Percentiles rank a stretch among this genome's conserved stretches.
Evolutionary conservation across 192 early-diverging fungal genomes (phyloP).

Genomic region (Backusella tuberculispora): DNA sequence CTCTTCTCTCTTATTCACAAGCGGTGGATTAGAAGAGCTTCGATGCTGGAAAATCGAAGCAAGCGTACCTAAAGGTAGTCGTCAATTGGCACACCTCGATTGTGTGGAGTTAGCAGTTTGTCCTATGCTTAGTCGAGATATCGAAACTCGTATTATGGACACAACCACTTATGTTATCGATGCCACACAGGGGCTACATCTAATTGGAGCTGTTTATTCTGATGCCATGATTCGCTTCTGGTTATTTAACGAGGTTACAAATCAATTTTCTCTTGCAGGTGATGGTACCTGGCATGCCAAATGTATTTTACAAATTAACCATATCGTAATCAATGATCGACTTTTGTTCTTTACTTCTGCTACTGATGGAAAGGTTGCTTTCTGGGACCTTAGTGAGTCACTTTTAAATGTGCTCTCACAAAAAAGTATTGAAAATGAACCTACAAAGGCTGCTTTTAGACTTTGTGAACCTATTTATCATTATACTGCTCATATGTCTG

Average conservation of each 20-base stretch:
- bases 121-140: conserved; percentile 47
- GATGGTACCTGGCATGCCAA: conserved; percentile 58
- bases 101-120: conserved; percentile 54
- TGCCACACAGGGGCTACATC: conserved; percentile 40
- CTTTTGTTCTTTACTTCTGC: conserved; percentile 58
- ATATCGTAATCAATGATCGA: conserved; percentile 43
- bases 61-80: conserved; percentile 19
- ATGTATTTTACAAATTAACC: conserved; percentile 66
- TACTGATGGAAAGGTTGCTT: conserved; percentile 56
- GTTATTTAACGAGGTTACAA: conserved; percentile 59
- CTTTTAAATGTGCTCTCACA: conserved; percentile 3
- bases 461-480: conserved; percentile 38
- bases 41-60: conserved; percentile 64
- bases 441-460: conserved; percentile 23
- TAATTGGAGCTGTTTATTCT: conserved; percentile 74
- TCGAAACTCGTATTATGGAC: conserved; percentile 82
- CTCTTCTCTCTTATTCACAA: conserved; percentile 58
- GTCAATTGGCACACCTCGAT: conserved; percentile 31
- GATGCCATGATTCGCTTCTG: conserved; percentile 68
- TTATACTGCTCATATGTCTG: conserved; percentile 56
- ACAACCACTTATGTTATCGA: conserved; percentile 49
- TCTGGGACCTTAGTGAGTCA: conserved; percentile 50
- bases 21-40: conserved; percentile 66
- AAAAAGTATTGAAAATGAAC: conserved; percentile 25
- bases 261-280: conserved; percentile 52